Evolutionary conservation across 2,329 filamentous ascomycete species (phyloP).

Genomic region (Ophioceras dolichostomum): DNA sequence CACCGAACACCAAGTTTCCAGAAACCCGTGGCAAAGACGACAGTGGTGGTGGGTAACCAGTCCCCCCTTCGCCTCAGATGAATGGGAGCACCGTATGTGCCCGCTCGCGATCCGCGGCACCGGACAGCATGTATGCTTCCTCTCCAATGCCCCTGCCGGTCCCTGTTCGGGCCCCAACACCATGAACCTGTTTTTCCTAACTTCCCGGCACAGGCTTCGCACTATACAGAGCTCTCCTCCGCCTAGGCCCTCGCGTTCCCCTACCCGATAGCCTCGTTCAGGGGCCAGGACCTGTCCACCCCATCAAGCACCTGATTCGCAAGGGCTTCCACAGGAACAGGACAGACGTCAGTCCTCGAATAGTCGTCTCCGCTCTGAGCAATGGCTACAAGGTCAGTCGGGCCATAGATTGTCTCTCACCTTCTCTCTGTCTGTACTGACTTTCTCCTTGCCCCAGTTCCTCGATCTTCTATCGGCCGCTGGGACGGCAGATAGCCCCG

Average conservation of each 20-base stretch:
- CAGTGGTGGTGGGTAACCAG: too few species aligned
- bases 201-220: slow-evolving; percentile 41
- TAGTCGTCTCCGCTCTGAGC: slow-evolving; percentile 49
- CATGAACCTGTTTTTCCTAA: neutral
- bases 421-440: neutral
- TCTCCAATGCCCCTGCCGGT: neutral
- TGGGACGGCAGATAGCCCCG: slow-evolving; percentile 20
- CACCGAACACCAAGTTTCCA: too few species aligned
- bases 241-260: slow-evolving; percentile 38
- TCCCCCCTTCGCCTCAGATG: slow-evolving; percentile 15
- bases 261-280: slow-evolving; percentile 33
- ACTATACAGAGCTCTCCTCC: slow-evolving; percentile 59
- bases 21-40: too few species aligned
- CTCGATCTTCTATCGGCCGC: slow-evolving; percentile 27
- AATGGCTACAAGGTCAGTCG: slow-evolving; percentile 52
- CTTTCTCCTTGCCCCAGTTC: slow-evolving; percentile 16
- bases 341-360: slow-evolving; percentile 41
- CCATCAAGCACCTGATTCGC: slow-evolving; percentile 45
- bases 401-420: slow-evolving; percentile 3
- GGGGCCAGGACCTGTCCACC: slow-evolving; percentile 20
- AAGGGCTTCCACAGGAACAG: slow-evolving; percentile 51
- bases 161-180: neutral
- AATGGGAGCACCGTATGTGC: slow-evolving; percentile 28
- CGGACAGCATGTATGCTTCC: slow-evolving; percentile 31
- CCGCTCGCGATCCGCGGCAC: slow-evolving; percentile 38